phyloP scores from a whole-genome alignment of 2,329 filamentous ascomycete species.

The Amesomyces nigricolor region DNA sequence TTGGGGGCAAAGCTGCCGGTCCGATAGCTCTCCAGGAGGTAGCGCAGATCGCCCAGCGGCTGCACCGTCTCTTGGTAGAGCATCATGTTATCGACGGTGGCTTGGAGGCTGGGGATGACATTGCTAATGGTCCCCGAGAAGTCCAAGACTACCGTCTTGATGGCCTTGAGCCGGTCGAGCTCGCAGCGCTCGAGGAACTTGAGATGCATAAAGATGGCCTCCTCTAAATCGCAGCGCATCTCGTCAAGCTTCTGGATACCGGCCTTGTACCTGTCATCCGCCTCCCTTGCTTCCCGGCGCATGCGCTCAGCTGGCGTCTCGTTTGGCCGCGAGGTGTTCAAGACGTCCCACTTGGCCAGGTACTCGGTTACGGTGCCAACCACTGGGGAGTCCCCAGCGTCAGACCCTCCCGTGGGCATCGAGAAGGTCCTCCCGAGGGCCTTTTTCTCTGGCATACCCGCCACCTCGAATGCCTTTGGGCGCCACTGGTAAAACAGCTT shows the following conservation, averaged over 20 bases:
- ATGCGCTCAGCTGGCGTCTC: conserved; percentile 85
- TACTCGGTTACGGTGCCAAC: conserved; percentile 84
- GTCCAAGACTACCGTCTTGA: conserved; percentile 96
- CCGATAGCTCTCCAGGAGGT: conserved; percentile 92
- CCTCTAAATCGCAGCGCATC: conserved; percentile 88
- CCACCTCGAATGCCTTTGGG: conserved; percentile 80
- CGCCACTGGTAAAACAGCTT: conserved; percentile 98
- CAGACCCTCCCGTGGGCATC: conserved; percentile 53
- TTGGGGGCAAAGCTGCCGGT: conserved; percentile 88
- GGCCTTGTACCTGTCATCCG: conserved; percentile 89
- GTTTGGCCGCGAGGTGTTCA: conserved; percentile 86
- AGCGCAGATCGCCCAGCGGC: conserved; percentile 80
- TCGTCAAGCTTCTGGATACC: conserved; percentile 81
- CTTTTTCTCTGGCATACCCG: conserved; percentile 87
- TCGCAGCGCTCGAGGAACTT: conserved; percentile 97
- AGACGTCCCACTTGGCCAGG: conserved; percentile 83
- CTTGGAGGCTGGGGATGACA: conserved; percentile 92
- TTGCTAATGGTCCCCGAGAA: conserved; percentile 97
- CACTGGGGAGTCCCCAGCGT: conserved; percentile 65
- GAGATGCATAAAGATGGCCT: conserved; percentile 86
- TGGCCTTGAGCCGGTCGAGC: conserved; percentile 89
- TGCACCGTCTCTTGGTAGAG: conserved; percentile 99
- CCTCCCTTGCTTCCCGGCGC: conserved; percentile 79
- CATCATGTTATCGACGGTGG: conserved; percentile 97
- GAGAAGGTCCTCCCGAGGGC: conserved; percentile 70